Conservation (phyloP, 2,329 filamentous ascomycete species). For the Xenoacremonium recifei region DNA sequence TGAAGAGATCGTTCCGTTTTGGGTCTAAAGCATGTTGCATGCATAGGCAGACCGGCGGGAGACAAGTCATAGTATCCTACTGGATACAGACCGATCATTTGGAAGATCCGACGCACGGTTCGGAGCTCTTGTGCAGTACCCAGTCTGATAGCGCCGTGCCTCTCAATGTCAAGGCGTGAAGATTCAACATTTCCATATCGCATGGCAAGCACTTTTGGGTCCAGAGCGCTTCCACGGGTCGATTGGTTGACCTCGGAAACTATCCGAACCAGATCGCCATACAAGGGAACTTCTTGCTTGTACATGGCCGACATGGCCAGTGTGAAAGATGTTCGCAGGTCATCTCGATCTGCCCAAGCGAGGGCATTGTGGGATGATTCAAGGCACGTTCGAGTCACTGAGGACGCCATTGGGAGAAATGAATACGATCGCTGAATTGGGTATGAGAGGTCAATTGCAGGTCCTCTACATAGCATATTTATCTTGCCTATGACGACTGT, state of each 20-base stretch:
- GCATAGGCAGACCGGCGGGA: slow-evolving; percentile 44
- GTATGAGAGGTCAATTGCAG: too few relatives aligned
- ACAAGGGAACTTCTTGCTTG: slow-evolving; percentile 20
- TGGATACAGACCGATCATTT: slow-evolving; percentile 44
- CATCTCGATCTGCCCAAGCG: slow-evolving; percentile 17
- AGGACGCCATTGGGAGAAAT: background rate
- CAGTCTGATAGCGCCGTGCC: slow-evolving; percentile 48
- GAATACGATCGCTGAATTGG: too few relatives aligned
- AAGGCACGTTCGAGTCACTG: background rate
- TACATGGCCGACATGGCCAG: slow-evolving; percentile 24
- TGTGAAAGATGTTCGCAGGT: slow-evolving; percentile 15
- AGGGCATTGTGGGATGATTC: slow-evolving; percentile 5
- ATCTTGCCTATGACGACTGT: background rate
- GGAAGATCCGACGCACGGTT: slow-evolving; percentile 43
- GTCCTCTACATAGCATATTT: too few relatives aligned
- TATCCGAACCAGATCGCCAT: slow-evolving; percentile 17
- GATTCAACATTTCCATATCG: slow-evolving; percentile 14
- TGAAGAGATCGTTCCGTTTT: slow-evolving; percentile 31
- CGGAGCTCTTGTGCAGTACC: slow-evolving; percentile 41
- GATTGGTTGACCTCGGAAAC: slow-evolving; percentile 16
- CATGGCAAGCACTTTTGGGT: slow-evolving; percentile 15
- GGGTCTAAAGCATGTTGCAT: slow-evolving; percentile 50
- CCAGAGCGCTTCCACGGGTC: slow-evolving; percentile 9
- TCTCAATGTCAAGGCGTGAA: slow-evolving; percentile 20
- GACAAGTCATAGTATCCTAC: slow-evolving; percentile 52